These are phyloP conservation scores for Cladophialophora exuberans DNA, from an alignment of 2,329 filamentous ascomycete species.

Conservation along the genomic window DNA sequence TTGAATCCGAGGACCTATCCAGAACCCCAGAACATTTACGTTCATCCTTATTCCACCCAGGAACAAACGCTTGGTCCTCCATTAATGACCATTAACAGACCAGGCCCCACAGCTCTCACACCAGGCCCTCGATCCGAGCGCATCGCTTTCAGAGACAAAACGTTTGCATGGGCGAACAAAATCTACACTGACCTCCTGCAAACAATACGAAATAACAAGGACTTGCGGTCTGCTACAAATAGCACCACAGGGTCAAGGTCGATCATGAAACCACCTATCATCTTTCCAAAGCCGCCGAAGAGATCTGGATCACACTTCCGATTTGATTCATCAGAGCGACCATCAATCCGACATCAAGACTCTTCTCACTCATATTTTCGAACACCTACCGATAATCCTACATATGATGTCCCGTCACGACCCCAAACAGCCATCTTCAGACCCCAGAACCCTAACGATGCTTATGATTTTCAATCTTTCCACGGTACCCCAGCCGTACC, in stretches of 20 bases:
- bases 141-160: conserved; percentile 66
- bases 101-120: conserved; percentile 17
- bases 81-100: conserved; percentile 10
- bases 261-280: conserved; percentile 55
- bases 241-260: conserved; percentile 45
- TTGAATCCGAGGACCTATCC: conserved; percentile 14
- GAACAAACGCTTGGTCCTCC: conserved; percentile 14
- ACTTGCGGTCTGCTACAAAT: conserved; percentile 43
- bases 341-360: conserved; percentile 33
- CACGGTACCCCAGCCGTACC: neutral
- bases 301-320: conserved; percentile 58
- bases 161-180: conserved; percentile 70
- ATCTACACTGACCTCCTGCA: conserved; percentile 72
- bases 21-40: conserved; percentile 11
- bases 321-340: conserved; percentile 32
- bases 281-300: conserved; percentile 65
- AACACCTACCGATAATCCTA: conserved; percentile 25
- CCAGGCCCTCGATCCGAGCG: conserved; percentile 29
- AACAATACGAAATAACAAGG: conserved; percentile 59
- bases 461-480: conserved; percentile 1
- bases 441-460: conserved; percentile 14
- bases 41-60: conserved; percentile 12
- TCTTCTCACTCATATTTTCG: conserved; percentile 42
- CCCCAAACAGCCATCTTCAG: conserved; percentile 31
- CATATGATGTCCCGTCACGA: conserved; percentile 28